Evolutionary conservation across 108 stramenopile genomes (phyloP).

Genomic region (Conticribra weissflogii): DNA sequence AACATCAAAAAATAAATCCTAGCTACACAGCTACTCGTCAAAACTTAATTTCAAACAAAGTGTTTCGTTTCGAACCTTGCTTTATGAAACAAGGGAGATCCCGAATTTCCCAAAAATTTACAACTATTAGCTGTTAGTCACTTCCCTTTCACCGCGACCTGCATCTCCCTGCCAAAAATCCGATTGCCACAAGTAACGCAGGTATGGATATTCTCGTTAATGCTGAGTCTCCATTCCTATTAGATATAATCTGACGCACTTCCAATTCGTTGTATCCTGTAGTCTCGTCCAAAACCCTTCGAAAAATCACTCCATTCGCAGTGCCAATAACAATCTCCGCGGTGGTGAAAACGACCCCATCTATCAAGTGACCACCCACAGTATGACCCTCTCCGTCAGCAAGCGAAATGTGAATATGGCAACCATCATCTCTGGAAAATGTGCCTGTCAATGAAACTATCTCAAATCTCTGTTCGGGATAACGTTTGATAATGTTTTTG

Average conservation of each 20-base stretch:
- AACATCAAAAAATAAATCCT: no score
- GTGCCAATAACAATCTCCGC: slow-evolving; percentile 78
- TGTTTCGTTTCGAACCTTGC: no score
- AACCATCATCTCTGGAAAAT: slow-evolving; percentile 49
- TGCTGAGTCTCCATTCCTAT: neutral
- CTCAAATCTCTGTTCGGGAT: slow-evolving; percentile 65
- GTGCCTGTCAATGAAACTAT: slow-evolving; percentile 78
- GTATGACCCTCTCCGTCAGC: slow-evolving; percentile 51
- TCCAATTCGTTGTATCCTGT: slow-evolving; percentile 77
- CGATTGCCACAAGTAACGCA: slow-evolving; percentile 5
- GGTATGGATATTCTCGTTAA: neutral
- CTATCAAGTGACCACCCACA: slow-evolving; percentile 80
- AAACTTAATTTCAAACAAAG: no score
- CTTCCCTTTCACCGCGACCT: neutral
- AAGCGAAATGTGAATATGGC: slow-evolving; percentile 67
- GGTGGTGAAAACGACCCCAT: slow-evolving; percentile 75
- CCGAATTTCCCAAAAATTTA: no score
- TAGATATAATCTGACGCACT: slow-evolving; percentile 2
- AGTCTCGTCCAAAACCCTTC: slow-evolving; percentile 52
- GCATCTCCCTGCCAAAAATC: slow-evolving; percentile 16
- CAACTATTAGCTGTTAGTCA: no score
- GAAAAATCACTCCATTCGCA: slow-evolving; percentile 57
- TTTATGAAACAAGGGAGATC: no score
- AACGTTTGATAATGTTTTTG: slow-evolving; percentile 58
- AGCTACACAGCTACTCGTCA: no score